Evolutionary conservation across 2,329 filamentous ascomycete species (phyloP).

Genomic region (Gliomastix tumulicola): DNA sequence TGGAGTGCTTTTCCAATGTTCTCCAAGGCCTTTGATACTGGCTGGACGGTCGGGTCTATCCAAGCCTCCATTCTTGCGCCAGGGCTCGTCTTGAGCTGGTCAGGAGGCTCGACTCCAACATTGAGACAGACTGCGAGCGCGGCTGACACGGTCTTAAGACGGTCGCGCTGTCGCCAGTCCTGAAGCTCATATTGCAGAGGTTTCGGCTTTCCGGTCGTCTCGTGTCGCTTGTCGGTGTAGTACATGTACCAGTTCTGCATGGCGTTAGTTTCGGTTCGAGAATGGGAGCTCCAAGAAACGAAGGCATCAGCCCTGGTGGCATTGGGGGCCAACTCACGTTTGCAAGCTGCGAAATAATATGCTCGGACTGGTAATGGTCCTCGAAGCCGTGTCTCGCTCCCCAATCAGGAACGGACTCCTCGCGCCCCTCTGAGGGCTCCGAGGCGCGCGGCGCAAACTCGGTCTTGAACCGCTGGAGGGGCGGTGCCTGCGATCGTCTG

Average conservation of each 20-base stretch:
- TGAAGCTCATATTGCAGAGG: conserved; percentile 60
- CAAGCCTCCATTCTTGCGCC: conserved; percentile 93
- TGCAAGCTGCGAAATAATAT: conserved; percentile 78
- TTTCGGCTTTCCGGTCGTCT: conserved; percentile 84
- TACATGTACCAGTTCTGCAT: conserved; percentile 99
- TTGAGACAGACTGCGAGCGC: conserved; percentile 92
- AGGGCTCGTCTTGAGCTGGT: conserved; percentile 91
- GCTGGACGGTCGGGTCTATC: conserved; percentile 82
- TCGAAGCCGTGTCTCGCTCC: conserved; percentile 81
- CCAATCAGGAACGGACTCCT: conserved; percentile 44
- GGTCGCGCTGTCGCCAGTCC: conserved; percentile 96
- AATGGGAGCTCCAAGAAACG: not conserved
- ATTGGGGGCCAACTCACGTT: conserved; percentile 49
- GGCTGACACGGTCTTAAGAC: conserved; percentile 93
- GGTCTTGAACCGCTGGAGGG: conserved; percentile 50
- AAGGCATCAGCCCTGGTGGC: conserved; percentile 2
- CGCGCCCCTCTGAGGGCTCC: conserved; percentile 29
- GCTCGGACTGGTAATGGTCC: conserved; percentile 83
- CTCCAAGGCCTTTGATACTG: conserved; percentile 79
- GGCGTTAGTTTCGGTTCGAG: too few species aligned
- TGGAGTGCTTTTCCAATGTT: conserved; percentile 96
- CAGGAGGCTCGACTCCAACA: conserved; percentile 93
- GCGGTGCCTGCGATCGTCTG: conserved; percentile 36
- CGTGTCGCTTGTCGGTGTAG: conserved; percentile 95
- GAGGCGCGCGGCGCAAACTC: conserved; percentile 39